Conservation (phyloP, 805 yeast genomes). For the Kazachstania kunashirensis region DNA sequence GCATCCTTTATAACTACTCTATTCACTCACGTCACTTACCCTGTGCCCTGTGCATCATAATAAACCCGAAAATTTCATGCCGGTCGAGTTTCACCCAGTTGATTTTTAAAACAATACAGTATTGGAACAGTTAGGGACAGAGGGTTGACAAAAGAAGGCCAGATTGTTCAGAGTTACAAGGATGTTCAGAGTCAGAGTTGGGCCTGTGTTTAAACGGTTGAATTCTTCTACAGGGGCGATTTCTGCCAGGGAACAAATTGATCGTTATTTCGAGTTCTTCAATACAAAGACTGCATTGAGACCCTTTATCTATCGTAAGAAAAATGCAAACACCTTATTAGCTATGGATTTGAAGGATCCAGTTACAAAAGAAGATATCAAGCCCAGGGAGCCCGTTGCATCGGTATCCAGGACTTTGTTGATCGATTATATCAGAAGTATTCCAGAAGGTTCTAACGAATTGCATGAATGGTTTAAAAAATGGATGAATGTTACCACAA, state of each 20-base stretch:
- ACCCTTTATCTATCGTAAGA: constrained; percentile 34
- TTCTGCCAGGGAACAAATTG: constrained; percentile 21
- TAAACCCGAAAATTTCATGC: too few relatives aligned
- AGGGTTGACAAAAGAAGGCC: too few relatives aligned
- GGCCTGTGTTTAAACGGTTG: neutral
- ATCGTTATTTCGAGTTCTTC: constrained; percentile 28
- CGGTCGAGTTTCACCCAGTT: too few relatives aligned
- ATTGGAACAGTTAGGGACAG: too few relatives aligned
- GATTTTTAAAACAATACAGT: too few relatives aligned
- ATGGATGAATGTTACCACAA: constrained; percentile 20
- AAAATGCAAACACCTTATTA: constrained; percentile 31
- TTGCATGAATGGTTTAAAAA: constrained; percentile 18
- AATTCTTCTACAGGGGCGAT: too few relatives aligned
- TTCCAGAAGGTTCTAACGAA: constrained; percentile 13
- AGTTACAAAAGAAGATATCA: constrained; percentile 25
- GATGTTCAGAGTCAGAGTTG: too few relatives aligned
- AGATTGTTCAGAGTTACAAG: too few relatives aligned
- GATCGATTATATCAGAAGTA: constrained; percentile 17
- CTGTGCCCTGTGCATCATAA: too few relatives aligned
- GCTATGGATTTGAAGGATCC: constrained; percentile 35
- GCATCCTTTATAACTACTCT: too few relatives aligned
- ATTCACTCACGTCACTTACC: too few relatives aligned
- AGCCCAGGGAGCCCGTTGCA: constrained; percentile 28
- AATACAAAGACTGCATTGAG: constrained; percentile 27
- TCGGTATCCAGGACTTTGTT: constrained; percentile 24